Percentiles rank a stretch among this genome's conserved stretches.
These are phyloP conservation scores for Fusarium sp. DNA, from an alignment of 2,329 filamentous ascomycete genomes.

Conservation along the genomic window DNA sequence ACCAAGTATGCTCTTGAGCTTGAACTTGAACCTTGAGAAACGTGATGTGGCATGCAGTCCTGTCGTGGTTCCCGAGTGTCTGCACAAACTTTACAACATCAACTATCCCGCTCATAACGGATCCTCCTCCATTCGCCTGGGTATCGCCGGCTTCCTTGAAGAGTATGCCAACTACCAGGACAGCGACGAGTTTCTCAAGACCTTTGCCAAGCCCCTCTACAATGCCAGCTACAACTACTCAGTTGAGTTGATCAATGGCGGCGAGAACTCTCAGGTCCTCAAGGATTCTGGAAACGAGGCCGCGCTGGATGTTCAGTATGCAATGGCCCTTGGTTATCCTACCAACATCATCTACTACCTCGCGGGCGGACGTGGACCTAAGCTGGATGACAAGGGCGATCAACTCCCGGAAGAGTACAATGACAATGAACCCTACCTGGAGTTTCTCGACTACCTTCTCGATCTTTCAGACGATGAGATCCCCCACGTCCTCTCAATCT, in stretches of 20 bases:
- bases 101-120: constrained; percentile 48
- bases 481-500: constrained; percentile 69
- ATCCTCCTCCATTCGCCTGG: constrained; percentile 55
- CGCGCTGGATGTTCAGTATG: constrained; percentile 63
- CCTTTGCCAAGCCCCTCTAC: constrained; percentile 53
- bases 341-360: constrained; percentile 59
- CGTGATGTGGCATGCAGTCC: constrained; percentile 48
- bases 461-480: constrained; percentile 56
- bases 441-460: constrained; percentile 65
- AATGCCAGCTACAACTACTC: constrained; percentile 54
- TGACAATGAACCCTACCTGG: constrained; percentile 69
- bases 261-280: constrained; percentile 56
- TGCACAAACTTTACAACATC: constrained; percentile 61
- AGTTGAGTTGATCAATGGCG: constrained; percentile 57
- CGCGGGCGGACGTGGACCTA: constrained; percentile 58
- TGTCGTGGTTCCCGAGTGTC: constrained; percentile 55
- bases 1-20: constrained; percentile 8
- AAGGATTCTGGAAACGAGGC: constrained; percentile 58
- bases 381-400: constrained; percentile 55
- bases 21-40: constrained; percentile 30
- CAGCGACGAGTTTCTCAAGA: constrained; percentile 53
- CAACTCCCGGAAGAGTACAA: constrained; percentile 45
- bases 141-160: constrained; percentile 63
- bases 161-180: constrained; percentile 61
- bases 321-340: constrained; percentile 59